Conservation (phyloP, 163 green algal species). For the Scenedesmus sp. region DNA sequence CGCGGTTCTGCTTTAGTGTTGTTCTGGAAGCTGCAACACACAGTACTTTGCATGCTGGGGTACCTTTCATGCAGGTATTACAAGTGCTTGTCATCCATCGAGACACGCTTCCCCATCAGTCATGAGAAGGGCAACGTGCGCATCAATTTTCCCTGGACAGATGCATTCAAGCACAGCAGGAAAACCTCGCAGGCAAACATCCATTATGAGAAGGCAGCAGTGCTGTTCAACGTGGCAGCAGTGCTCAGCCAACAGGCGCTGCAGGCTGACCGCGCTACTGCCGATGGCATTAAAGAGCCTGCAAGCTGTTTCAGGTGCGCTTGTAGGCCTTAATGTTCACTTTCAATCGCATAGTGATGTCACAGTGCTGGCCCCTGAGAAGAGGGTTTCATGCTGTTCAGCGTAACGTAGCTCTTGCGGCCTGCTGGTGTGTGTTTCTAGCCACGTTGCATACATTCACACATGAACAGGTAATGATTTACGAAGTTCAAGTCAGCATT, state of each 20-base stretch:
- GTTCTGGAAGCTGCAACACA: neutral
- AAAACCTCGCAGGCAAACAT: slow-evolving; percentile 78
- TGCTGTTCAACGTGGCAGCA: slow-evolving; percentile 96
- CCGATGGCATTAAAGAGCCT: slow-evolving; percentile 87
- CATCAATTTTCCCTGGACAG: slow-evolving; percentile 91
- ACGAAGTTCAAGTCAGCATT: no score
- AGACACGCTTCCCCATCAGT: slow-evolving; percentile 94
- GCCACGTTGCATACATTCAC: no score
- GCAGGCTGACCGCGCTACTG: slow-evolving; percentile 76
- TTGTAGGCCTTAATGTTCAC: neutral
- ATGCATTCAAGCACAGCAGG: slow-evolving; percentile 73
- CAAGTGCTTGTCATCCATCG: slow-evolving; percentile 85
- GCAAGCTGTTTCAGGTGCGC: slow-evolving; percentile 87
- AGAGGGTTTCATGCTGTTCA: no score
- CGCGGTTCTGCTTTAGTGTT: neutral
- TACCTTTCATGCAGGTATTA: slow-evolving; percentile 82
- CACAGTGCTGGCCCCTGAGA: no score
- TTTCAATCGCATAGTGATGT: no score
- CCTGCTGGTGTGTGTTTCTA: no score
- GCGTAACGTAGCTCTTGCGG: no score
- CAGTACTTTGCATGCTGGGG: neutral
- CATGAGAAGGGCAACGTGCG: slow-evolving; percentile 80
- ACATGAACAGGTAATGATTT: no score
- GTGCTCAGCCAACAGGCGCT: slow-evolving; percentile 87
- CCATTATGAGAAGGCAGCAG: slow-evolving; percentile 93